Base-by-base conservation (phyloP, 2,329 filamentous ascomycete species). In the Thielaviopsis euricoi region DNA sequence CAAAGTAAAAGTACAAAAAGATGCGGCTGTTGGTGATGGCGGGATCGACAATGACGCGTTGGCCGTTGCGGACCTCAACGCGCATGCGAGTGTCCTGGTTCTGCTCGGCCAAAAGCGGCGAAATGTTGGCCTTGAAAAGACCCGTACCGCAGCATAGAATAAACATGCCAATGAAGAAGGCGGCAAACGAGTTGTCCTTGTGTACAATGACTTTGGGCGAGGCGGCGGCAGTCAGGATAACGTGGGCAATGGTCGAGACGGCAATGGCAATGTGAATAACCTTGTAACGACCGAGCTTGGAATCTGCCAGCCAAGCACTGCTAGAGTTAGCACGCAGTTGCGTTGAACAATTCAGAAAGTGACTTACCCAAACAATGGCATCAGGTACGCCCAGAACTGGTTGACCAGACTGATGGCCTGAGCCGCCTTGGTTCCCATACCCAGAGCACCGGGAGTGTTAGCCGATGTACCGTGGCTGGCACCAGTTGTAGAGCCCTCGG, bases 101-200 rank as follows among this genome's bases (percentile, higher is more conserved):
- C 68, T 88, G 84, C 65, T 88, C 85, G 21, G 83, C 83, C 58
- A 88, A 79, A 19, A 87, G 71, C 0, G 84, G 82, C 0, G 83
- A 82, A 50, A 90, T 85, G 66, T 90, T 90, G 62, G 83, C 80
- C 74, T 90, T 91, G 78, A 90, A 89, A 65, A 87, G 85, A 61
- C 86, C 86, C 1, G 85, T 87, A 50, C 86, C 86, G 29, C 87
- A 68, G 63, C 75, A 74, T 46, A 78, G 72, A 23, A 66, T 65
- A 37, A 77, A 65, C 33, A 76, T 71, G n/a, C 84, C 85, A 66
- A 89, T 79, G 65, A 89, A 76, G 64, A 88, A 85, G 55, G 79
- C 81, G 1, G 73, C 83, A 52, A 87, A 78, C 0, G 83, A 74
- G 13, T 74, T 72, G 17, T 81, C 75, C 40, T 71, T 70, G 62